Evolutionary conservation across 805 yeast genomes (phyloP), one percentile per base, ranked within the genome.

Genomic region (Nakazawaea siamensis): DNA sequence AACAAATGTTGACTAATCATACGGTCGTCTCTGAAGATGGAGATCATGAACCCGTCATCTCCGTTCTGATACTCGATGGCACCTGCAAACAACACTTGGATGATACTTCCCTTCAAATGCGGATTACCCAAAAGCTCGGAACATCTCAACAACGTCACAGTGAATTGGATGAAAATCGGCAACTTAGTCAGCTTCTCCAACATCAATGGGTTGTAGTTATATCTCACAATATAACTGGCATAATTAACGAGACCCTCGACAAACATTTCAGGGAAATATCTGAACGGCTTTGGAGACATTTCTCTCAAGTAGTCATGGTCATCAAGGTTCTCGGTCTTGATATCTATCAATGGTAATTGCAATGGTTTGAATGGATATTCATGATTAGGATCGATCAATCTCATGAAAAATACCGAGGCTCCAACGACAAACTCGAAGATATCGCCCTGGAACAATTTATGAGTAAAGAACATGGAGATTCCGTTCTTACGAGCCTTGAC

Each of bases 61-160:
- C 76, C 83, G 40, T 61, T 58, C 13, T 57, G 61, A 33, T 65
- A 43, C 9, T 80, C 80, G 44, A 73, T 60, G 0, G 84, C 63
- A 0, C 97, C 97, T 43, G 68, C 64, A 46, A 80, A 86, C 35
- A 92, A 62, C 18, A 85, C 67, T 52, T 90, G 95, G 15, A 85
- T 81, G 34, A 92, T 60, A 48, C 80, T 74, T 14, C 94, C 78
- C 49, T 92, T 90, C 61, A 92, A 68, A 61, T 92, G 96, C 0
- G 98, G 98, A 50, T 92, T 92, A 35, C 92, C 84, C 33, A 92
- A 67, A 24, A 83, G 52, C 52, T 83, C 92, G 2, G 92, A 88
- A 51, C 92, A 82, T 54, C 96, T 74, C 50, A 92, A 60, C 38
- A 88, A 68, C 1, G 78, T 69, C 13, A 87, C 77, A 1, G 80